Evolutionary conservation across 148 eudicot genomes (phyloP), one percentile per base, ranked within the genome.

Genomic region (Hydrangea macrophylla): DNA sequence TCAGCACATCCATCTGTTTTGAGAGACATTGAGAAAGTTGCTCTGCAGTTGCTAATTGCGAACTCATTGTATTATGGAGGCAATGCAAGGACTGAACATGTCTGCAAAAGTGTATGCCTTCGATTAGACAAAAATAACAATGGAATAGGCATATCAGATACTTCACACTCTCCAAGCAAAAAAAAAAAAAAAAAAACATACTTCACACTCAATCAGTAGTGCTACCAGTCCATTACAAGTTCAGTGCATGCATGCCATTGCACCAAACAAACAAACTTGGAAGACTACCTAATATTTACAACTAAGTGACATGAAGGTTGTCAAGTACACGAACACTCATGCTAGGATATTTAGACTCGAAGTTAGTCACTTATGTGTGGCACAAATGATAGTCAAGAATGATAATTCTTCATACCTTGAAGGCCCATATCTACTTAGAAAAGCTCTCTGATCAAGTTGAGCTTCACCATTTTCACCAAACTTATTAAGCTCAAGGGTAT

Each of bases 11-110:
- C 99, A 94, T 87, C 68, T 90, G 99, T 73, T 74, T 83, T 18
- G 96, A 86, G 58, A 94, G 88, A 60, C 78, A 76, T 36, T 86
- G 91, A 68, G 97, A 89, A 72, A 91, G 96, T 45, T 90, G 87
- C 72, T 89, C 88, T 54, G 97, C 99, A 68, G 90, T 82, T 65
- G 84, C 84, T 68, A 94, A 77, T 54, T 94, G 98, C 74, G 98
- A 88, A 68, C 58, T 62, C 76, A 81, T 79, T 75, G 92, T 83
- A 67, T 81, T 89, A 67, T 77, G 91, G 65, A 94, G 70, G 72
- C 90, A 84, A 66, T 81, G 86, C 82, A 94, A 65, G 60, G 96
- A 85, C 55, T 90, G 86, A 70, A 64, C 76, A 65, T 78, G 68
- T 78, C 99, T 90, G 83, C 78, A 87, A 64, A 48, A 69, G 67